Base-by-base conservation (phyloP, 805 yeast genomes). In the Phaffomyces antillensis region DNA sequence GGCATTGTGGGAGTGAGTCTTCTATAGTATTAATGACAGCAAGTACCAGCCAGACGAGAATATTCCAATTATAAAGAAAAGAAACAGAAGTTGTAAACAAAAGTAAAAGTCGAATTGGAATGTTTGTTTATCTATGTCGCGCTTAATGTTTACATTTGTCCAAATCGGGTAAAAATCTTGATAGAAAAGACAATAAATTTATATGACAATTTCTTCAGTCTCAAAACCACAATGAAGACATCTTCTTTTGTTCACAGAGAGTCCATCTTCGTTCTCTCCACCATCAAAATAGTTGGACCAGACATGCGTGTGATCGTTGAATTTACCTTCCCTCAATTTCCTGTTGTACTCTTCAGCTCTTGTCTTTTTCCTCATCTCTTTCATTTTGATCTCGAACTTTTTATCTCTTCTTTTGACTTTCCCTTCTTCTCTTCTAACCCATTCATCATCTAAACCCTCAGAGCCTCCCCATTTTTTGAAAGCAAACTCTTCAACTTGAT, bases 381-480 rank as follows among this genome's bases (percentile, higher is more conserved):
- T 72, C 58, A 93, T 68, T 57, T 84, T 81, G n/a, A 75, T 74
- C 51, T 85, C 81, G 62, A 86, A 93, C 62, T 80, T 81, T 56
- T 80, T 80, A 51, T 89, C 96, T 48, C 86, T 75, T 42, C 96
- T 70, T 46, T 77, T 76, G 17, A 86, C 70, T 50, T 86, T 79
- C 58, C 76, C 73, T 40, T 73, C 77, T 62, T 87, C 96, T 30
- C 99, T 67, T 42, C 87, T 65, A 52, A 86, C 85, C 86, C 95
- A 93, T 62, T 93, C 99, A n/a, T 75, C 75, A 62, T 93, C 99
- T 35, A 93, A 65, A 0, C 85, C 88, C 44, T 88, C 96, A 10
- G 82, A 75, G 1, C 95, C 83, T 1, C 93, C 95, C 99, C 99
- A 93, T 65, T 93, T 91, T 59, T 85, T 83, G 67, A 82, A 86